Conservation (phyloP, 805 yeast species). For the Lipomyces chichibuensis region DNA sequence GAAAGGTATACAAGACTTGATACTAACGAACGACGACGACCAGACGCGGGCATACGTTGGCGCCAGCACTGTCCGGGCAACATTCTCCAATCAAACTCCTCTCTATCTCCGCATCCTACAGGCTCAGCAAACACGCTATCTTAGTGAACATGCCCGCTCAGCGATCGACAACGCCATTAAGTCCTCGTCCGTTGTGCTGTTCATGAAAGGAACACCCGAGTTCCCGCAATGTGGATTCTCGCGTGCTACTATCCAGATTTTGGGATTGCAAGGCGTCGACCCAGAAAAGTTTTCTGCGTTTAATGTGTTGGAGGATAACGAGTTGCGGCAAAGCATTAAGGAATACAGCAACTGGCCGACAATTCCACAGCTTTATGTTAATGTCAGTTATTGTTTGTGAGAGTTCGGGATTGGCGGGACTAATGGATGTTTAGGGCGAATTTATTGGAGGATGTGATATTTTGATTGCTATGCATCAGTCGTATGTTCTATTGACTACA, state of each 20-base stretch:
- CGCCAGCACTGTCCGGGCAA: conserved; percentile 11
- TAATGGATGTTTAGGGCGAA: conserved; percentile 55
- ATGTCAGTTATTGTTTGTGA: conserved; percentile 30
- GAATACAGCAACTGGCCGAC: conserved; percentile 98
- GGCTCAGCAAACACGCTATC: conserved; percentile 47
- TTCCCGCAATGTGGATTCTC: conserved; percentile 98
- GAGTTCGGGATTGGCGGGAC: not conserved
- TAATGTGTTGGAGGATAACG: conserved; percentile 92
- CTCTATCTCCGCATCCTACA: conserved; percentile 15
- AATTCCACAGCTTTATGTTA: conserved; percentile 90
- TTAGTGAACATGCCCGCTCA: conserved; percentile 75
- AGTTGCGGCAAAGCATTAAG: conserved; percentile 91
- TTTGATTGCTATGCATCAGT: conserved; percentile 83
- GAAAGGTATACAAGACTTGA: not conserved
- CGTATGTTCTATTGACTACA: conserved; percentile 32
- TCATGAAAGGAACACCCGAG: conserved; percentile 99
- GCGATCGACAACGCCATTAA: conserved; percentile 86
- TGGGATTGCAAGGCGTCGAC: conserved; percentile 97
- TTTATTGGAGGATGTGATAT: conserved; percentile 98
- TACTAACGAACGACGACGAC: not conserved
- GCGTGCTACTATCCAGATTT: conserved; percentile 86
- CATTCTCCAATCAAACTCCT: conserved; percentile 20
- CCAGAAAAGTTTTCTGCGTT: conserved; percentile 96
- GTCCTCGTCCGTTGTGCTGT: conserved; percentile 91
- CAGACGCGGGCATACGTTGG: conserved; percentile 22